Evolutionary conservation across 371 early-diverging fungal species (phyloP).

Genomic region (Lichtheimia corymbifera): DNA sequence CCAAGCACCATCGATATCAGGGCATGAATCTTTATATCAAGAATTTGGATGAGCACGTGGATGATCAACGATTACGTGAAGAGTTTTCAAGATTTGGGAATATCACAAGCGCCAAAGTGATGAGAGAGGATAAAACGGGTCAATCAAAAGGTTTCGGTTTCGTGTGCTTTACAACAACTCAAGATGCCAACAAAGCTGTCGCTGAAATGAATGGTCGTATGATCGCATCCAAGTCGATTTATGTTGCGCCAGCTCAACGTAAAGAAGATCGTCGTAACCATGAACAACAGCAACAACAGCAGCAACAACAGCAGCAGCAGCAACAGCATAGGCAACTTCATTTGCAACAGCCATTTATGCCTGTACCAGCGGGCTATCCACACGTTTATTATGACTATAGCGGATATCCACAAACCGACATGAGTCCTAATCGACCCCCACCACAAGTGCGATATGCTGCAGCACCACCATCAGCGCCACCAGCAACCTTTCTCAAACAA

Average conservation of each 20-base stretch:
- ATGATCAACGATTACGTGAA: conserved; percentile 88
- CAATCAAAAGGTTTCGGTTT: conserved; percentile 85
- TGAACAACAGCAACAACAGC: conserved; percentile 69
- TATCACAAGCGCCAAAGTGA: conserved; percentile 96
- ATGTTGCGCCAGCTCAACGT: conserved; percentile 96
- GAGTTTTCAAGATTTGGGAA: conserved; percentile 91
- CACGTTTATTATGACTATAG: conserved; percentile 18
- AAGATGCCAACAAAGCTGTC: conserved; percentile 87
- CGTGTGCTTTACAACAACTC: conserved; percentile 85
- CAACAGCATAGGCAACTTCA: neutral
- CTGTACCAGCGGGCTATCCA: conserved; percentile 14
- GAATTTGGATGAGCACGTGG: conserved; percentile 92
- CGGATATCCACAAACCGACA: conserved; percentile 6
- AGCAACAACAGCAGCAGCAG: conserved; percentile 24
- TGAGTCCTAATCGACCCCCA: conserved; percentile 4
- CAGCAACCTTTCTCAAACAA: conserved; percentile 12
- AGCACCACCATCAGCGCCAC: conserved; percentile 4
- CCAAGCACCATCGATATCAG: conserved; percentile 63
- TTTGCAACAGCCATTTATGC: conserved; percentile 14
- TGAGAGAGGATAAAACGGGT: conserved; percentile 87
- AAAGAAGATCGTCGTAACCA: conserved; percentile 93
- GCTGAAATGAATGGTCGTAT: conserved; percentile 87
- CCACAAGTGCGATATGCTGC: conserved; percentile 1
- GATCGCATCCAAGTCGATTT: conserved; percentile 88
- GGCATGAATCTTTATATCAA: conserved; percentile 97